These are phyloP conservation scores for Lactarius trivialis DNA, from an alignment of 768 basidiomycete species.

Conservation along the genomic window DNA sequence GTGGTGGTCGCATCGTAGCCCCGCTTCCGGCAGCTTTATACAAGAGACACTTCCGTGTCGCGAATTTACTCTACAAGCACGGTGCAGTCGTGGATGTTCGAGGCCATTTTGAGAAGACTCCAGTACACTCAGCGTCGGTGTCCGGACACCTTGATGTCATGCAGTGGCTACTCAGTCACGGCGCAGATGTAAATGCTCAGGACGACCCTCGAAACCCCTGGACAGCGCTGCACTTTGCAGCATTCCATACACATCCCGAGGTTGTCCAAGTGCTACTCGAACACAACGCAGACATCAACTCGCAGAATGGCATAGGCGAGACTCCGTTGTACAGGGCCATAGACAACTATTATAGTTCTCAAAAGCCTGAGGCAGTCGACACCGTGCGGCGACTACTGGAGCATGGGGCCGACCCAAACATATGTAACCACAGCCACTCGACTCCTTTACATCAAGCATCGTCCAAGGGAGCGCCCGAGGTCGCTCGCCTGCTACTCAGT, in stretches of 20 bases:
- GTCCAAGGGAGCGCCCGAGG: accelerated
- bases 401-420: not conserved
- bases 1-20: not conserved
- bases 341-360: too few species aligned
- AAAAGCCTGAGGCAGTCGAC: too few species aligned
- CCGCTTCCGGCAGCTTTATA: not conserved
- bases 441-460: not conserved
- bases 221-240: too few species aligned
- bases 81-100: not conserved
- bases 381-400: not conserved
- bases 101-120: not conserved
- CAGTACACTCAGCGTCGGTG: accelerated
- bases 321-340: too few species aligned
- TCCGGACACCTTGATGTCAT: not conserved
- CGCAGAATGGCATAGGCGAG: not conserved
- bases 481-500: not conserved
- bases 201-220: too few species aligned
- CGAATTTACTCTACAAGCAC: not conserved
- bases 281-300: not conserved
- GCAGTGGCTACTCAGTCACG: not conserved
- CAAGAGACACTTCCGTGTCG: not conserved
- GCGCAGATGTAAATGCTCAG: not conserved
- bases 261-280: too few species aligned
- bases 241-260: too few species aligned
- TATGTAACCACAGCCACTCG: too few species aligned